These are phyloP conservation scores for Beauveria bassiana DNA, from an alignment of 2,329 filamentous ascomycete genomes.

Conservation along the genomic window DNA sequence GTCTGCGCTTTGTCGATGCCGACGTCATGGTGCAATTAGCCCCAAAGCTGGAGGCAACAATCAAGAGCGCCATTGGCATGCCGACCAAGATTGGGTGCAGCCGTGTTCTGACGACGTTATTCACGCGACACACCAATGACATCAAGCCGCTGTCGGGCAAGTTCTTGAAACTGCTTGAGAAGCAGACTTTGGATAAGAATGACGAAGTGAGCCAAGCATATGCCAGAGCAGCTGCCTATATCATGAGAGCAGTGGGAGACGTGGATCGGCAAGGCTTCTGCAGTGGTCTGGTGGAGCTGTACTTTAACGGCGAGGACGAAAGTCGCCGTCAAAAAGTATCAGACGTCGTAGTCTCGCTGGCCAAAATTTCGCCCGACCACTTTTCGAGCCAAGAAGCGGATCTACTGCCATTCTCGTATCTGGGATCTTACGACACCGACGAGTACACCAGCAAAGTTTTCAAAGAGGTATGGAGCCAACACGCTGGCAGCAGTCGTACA, in stretches of 20 bases:
- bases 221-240: slow-evolving; percentile 77
- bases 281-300: slow-evolving; percentile 55
- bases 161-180: slow-evolving; percentile 72
- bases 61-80: slow-evolving; percentile 82
- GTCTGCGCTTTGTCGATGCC: slow-evolving; percentile 75
- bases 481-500: slow-evolving; percentile 76
- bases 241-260: slow-evolving; percentile 54
- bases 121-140: slow-evolving; percentile 67
- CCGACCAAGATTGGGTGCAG: slow-evolving; percentile 91
- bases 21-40: slow-evolving; percentile 68
- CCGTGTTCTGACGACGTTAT: slow-evolving; percentile 74
- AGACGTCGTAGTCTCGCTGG: slow-evolving; percentile 74
- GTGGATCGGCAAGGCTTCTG: slow-evolving; percentile 44
- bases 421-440: slow-evolving; percentile 79
- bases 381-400: slow-evolving; percentile 70
- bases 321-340: slow-evolving; percentile 65
- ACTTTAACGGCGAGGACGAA: slow-evolving; percentile 76
- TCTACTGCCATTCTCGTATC: slow-evolving; percentile 79
- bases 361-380: slow-evolving; percentile 81
- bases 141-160: slow-evolving; percentile 68
- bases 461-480: slow-evolving; percentile 79
- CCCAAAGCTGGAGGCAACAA: slow-evolving; percentile 64
- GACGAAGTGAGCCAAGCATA: slow-evolving; percentile 89
- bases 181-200: slow-evolving; percentile 81
- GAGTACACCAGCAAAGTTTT: slow-evolving; percentile 75